These are phyloP conservation scores for Pichia exigua DNA, from an alignment of 805 yeast genomes.

Conservation along the genomic window DNA sequence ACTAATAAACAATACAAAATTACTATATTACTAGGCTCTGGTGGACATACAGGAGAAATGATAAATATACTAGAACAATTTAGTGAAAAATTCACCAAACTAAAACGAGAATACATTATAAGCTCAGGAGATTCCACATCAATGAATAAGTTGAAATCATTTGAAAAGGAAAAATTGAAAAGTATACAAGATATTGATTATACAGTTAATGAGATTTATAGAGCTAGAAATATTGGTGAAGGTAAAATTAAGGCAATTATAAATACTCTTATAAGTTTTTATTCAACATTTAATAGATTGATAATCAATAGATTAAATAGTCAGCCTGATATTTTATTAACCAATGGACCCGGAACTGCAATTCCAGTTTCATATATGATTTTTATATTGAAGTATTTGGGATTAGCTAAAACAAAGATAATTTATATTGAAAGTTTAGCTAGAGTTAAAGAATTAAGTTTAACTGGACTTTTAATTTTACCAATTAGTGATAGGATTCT, in stretches of 20 bases:
- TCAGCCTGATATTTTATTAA: slow-evolving; percentile 29
- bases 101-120: slow-evolving; percentile 25
- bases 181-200: slow-evolving; percentile 16
- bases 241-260: slow-evolving; percentile 23
- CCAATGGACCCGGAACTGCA: slow-evolving; percentile 80
- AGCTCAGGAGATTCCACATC: slow-evolving; percentile 44
- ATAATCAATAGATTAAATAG: slow-evolving; percentile 1
- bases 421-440: slow-evolving; percentile 85
- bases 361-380: slow-evolving; percentile 59
- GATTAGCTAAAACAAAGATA: slow-evolving; percentile 44
- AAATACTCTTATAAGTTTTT: slow-evolving; percentile 29
- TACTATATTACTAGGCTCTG: slow-evolving; percentile 80
- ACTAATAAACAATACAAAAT: slow-evolving; percentile 13
- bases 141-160: slow-evolving; percentile 30
- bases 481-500: slow-evolving; percentile 70
- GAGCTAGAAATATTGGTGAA: slow-evolving; percentile 35
- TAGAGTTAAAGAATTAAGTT: slow-evolving; percentile 63
- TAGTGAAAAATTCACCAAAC: slow-evolving; percentile 15
- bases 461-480: slow-evolving; percentile 65
- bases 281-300: slow-evolving; percentile 14
- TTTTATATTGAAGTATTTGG: slow-evolving; percentile 43
- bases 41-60: slow-evolving; percentile 98
- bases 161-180: slow-evolving; percentile 25
- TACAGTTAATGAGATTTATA: slow-evolving; percentile 22
- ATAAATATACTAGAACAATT: slow-evolving; percentile 49